Percentiles rank a stretch among this genome's conserved stretches.
phyloP scores from a whole-genome alignment of 192 early-diverging fungal species.

The Bifiguratus adelaidae region DNA sequence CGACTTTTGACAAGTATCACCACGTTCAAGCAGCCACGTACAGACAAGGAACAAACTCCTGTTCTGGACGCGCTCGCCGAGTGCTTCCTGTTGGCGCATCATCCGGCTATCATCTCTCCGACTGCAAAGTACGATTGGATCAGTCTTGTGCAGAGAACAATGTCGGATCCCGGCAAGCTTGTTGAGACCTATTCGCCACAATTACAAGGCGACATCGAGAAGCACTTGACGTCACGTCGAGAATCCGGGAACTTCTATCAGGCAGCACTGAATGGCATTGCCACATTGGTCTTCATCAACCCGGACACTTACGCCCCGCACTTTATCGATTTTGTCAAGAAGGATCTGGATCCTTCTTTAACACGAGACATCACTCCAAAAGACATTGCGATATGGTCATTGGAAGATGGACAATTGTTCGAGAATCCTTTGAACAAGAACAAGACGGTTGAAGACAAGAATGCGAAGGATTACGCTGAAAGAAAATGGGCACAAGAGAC shows the following conservation, averaged over 20 bases:
- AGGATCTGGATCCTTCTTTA: conserved; percentile 32
- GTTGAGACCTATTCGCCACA: conserved; percentile 28
- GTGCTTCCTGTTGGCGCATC: conserved; percentile 36
- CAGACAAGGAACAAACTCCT: no score
- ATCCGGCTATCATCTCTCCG: conserved; percentile 41
- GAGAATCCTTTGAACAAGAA: conserved; percentile 49
- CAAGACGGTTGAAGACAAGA: conserved; percentile 25
- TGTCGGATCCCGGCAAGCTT: conserved; percentile 58
- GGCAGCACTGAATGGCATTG: conserved; percentile 51
- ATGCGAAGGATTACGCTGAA: conserved; percentile 45
- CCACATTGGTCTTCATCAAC: conserved; percentile 48
- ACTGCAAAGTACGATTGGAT: conserved; percentile 77
- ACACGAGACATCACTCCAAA: conserved; percentile 36
- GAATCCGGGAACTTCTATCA: conserved; percentile 39
- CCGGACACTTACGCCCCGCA: conserved; percentile 36
- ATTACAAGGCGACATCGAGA: no score
- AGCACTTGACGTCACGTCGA: no score
- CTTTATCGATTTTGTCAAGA: conserved; percentile 31
- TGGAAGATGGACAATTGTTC: conserved; percentile 54
- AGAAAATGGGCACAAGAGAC: conserved; percentile 74
- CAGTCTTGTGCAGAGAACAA: conserved; percentile 61
- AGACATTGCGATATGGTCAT: conserved; percentile 64
- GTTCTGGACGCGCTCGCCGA: conserved; percentile 39
- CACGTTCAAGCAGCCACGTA: no score
- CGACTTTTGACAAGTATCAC: no score